Evolutionary conservation across 768 basidiomycete genomes (phyloP).

Genomic region (Guyanaporus albipodus): DNA sequence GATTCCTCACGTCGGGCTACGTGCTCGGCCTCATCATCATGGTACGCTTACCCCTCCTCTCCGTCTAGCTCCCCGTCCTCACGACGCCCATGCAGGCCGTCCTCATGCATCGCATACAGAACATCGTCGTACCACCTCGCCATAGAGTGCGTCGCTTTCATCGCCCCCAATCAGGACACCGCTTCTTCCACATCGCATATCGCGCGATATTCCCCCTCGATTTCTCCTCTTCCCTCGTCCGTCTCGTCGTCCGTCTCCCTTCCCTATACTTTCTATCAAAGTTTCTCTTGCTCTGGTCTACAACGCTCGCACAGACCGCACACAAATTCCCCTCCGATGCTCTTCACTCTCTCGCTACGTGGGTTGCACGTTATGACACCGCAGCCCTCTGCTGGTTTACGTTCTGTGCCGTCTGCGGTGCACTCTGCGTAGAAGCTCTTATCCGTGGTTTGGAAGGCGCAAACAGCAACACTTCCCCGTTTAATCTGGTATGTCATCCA

Average conservation of each 20-base stretch:
- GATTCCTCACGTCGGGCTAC: conserved; percentile 72
- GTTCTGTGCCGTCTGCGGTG: conserved; percentile 62
- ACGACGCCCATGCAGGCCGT: conserved; percentile 48
- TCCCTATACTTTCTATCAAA: conserved; percentile 59
- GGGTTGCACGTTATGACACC: conserved; percentile 52
- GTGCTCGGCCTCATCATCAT: conserved; percentile 61
- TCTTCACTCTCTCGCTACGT: conserved; percentile 37
- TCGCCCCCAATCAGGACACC: conserved; percentile 26
- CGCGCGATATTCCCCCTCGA: conserved; percentile 58
- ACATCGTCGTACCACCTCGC: conserved; percentile 68
- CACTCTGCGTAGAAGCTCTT: conserved; percentile 62
- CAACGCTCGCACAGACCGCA: conserved; percentile 57
- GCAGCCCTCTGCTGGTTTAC: conserved; percentile 69
- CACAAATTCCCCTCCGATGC: conserved; percentile 36
- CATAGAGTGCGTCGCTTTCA: conserved; percentile 14
- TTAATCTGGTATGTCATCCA: conserved; percentile 59
- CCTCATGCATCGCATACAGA: conserved; percentile 71
- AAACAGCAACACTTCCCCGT: conserved; percentile 54
- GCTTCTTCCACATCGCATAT: conserved; percentile 27
- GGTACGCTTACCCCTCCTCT: conserved; percentile 36
- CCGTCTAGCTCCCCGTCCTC: neutral
- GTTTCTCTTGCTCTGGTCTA: conserved; percentile 53
- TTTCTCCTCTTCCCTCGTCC: conserved; percentile 54
- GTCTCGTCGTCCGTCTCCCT: conserved; percentile 57
- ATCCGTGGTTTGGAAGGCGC: conserved; percentile 66